Percentiles rank a stretch among this genome's conserved stretches.
These are phyloP conservation scores for Fusarium succisae DNA, from an alignment of 2,329 filamentous ascomycete species.

Conservation along the genomic window DNA sequence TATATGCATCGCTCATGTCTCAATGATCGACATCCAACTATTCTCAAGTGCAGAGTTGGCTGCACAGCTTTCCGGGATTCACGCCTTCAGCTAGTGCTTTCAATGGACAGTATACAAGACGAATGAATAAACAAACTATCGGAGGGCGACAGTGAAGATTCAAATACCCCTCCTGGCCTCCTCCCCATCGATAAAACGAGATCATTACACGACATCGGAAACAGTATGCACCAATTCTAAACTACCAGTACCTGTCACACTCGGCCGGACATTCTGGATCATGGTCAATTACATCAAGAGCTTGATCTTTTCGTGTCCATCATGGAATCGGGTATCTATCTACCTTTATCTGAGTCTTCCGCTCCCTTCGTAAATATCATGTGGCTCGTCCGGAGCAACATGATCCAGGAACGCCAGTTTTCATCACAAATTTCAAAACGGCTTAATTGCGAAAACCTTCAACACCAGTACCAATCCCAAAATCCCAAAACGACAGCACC, in stretches of 20 bases:
- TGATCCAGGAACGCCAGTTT: constrained; percentile 18
- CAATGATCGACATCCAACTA: background rate
- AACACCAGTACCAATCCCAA: constrained; percentile 22
- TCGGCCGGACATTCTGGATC: background rate
- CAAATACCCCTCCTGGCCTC: background rate
- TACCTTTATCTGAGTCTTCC: constrained; percentile 17
- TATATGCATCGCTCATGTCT: background rate
- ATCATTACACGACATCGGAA: background rate
- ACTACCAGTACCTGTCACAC: background rate
- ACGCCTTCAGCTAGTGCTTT: background rate
- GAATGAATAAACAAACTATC: background rate
- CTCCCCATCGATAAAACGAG: too few species aligned
- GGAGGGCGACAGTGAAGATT: background rate
- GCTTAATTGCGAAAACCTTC: constrained; percentile 5
- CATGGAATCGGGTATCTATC: constrained; percentile 32
- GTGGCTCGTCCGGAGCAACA: constrained; percentile 8
- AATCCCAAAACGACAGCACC: constrained; percentile 4
- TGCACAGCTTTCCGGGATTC: background rate
- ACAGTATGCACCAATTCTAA: background rate
- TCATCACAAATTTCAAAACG: constrained; percentile 1
- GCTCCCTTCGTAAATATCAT: constrained; percentile 8
- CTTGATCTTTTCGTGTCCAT: constrained; percentile 11
- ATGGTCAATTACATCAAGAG: background rate
- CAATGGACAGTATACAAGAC: background rate
- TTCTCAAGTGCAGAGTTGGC: background rate